These are phyloP conservation scores for Mytilinidion resinicola DNA, from an alignment of 495 filamentous ascomycete species.

Conservation along the genomic window DNA sequence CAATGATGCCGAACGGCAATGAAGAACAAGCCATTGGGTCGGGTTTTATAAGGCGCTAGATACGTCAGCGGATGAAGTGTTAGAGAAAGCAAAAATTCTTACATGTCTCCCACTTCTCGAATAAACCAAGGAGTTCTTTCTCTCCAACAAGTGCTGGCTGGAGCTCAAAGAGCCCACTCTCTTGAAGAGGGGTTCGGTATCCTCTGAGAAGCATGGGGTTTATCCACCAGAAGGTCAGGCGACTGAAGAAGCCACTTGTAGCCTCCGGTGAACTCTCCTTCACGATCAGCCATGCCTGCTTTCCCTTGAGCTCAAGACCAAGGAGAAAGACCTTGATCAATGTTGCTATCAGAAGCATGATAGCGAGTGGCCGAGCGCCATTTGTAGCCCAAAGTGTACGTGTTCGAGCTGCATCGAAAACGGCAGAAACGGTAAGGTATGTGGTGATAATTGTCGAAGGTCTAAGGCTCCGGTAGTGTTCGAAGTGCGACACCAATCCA, in stretches of 20 bases:
- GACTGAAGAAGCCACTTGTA: constrained; percentile 11
- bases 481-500: constrained; percentile 11
- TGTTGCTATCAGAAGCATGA: constrained; percentile 11
- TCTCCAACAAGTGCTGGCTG: constrained; percentile 10
- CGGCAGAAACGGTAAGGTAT: constrained; percentile 4
- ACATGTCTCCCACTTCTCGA: constrained; percentile 14
- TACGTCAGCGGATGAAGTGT: neutral
- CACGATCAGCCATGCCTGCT: neutral
- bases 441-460: constrained; percentile 7
- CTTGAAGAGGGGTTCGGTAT: constrained; percentile 10
- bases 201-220: constrained; percentile 11
- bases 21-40: constrained; percentile 6
- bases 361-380: constrained; percentile 2
- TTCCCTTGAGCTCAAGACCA: constrained; percentile 8
- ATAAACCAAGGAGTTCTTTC: constrained; percentile 5
- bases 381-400: constrained; percentile 7
- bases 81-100: neutral
- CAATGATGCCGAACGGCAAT: constrained; percentile 9
- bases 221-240: constrained; percentile 10
- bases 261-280: constrained; percentile 6
- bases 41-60: neutral
- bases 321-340: constrained; percentile 8
- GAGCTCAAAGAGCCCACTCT: constrained; percentile 8
- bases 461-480: constrained; percentile 9
- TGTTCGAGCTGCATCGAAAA: constrained; percentile 10